phyloP scores from a whole-genome alignment of 805 yeast species.

The Candida andamanensis region DNA sequence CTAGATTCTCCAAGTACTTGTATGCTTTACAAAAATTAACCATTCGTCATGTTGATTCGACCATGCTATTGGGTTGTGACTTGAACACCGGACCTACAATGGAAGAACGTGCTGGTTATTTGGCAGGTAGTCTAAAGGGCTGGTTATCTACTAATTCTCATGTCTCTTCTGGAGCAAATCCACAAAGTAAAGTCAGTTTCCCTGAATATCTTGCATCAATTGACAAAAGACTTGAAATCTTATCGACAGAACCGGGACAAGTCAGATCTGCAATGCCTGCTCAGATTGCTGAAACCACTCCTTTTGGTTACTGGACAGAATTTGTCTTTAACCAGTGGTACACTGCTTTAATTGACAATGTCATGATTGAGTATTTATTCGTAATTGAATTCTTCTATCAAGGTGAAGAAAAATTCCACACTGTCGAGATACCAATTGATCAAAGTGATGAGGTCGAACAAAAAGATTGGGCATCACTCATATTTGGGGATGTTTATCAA shows the following conservation, averaged over 20 bases:
- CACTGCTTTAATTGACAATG: constrained; percentile 69
- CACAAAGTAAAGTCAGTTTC: constrained; percentile 17
- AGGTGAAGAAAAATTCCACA: constrained; percentile 32
- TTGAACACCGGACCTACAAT: constrained; percentile 14
- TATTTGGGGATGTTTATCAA: constrained; percentile 34
- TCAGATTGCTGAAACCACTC: constrained; percentile 77
- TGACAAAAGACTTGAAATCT: constrained; percentile 55
- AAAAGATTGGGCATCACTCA: constrained; percentile 31
- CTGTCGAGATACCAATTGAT: constrained; percentile 12
- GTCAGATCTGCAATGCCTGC: constrained; percentile 64
- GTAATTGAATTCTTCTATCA: constrained; percentile 64
- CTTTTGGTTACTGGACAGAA: constrained; percentile 64
- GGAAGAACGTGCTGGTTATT: constrained; percentile 16
- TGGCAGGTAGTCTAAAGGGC: constrained; percentile 20
- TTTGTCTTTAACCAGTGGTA: constrained; percentile 68
- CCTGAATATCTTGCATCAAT: constrained; percentile 51
- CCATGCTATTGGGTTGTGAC: constrained; percentile 48
- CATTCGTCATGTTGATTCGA: constrained; percentile 49
- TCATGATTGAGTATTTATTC: constrained; percentile 70
- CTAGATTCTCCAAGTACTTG: constrained; percentile 71
- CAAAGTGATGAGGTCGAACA: constrained; percentile 3
- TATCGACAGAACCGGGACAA: constrained; percentile 41
- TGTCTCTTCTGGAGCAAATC: constrained; percentile 3
- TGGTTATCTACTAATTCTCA: constrained; percentile 16
- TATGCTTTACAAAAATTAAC: constrained; percentile 65